These are phyloP conservation scores for Rutstroemia sp. DNA, from an alignment of 2,329 filamentous ascomycete species.

Conservation along the genomic window DNA sequence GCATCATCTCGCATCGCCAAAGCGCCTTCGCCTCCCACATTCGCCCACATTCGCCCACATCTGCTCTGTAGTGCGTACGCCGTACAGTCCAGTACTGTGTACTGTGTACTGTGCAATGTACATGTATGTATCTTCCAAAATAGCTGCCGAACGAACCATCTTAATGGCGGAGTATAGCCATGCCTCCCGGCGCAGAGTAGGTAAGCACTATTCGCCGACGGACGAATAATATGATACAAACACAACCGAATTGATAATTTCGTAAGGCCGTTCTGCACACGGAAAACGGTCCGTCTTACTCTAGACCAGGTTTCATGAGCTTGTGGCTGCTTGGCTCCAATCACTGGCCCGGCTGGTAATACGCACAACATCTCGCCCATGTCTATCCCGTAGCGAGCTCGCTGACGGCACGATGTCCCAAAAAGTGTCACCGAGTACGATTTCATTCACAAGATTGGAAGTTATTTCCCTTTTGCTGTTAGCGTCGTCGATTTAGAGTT, in stretches of 20 bases:
- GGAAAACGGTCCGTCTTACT: constrained; percentile 12
- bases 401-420: not conserved
- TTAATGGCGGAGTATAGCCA: constrained; percentile 2
- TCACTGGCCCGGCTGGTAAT: not conserved
- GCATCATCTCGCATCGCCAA: not conserved
- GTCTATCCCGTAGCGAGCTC: constrained; percentile 5
- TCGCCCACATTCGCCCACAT: not conserved
- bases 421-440: not conserved
- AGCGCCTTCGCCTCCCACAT: not conserved
- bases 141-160: constrained; percentile 2
- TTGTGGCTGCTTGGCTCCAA: constrained; percentile 1
- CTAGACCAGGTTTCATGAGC: not conserved
- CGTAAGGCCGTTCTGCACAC: constrained; percentile 6
- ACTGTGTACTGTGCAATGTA: too few species aligned
- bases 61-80: too few species aligned
- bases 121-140: not conserved
- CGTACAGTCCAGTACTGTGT: not conserved
- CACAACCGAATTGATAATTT: not conserved
- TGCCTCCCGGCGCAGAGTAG: constrained; percentile 1
- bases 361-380: constrained; percentile 7
- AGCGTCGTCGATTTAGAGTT: not conserved
- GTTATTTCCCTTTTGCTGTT: not conserved
- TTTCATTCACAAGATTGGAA: not conserved
- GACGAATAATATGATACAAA: not conserved
- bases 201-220: constrained; percentile 1